Evolutionary conservation across 2,329 filamentous ascomycete genomes (phyloP).

Genomic region (Alternaria viburni): DNA sequence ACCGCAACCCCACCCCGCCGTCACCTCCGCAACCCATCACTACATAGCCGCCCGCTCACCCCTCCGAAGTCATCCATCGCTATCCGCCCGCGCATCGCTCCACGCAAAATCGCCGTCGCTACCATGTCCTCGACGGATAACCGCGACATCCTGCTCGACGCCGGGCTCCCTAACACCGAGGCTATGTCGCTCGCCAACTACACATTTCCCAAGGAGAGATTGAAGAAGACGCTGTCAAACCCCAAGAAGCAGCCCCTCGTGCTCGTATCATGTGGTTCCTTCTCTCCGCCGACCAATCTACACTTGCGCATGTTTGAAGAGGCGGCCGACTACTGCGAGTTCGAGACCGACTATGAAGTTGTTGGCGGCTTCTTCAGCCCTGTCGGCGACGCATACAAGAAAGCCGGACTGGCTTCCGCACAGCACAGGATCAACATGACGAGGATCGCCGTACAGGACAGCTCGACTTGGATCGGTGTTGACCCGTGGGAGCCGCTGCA

Average conservation of each 20-base stretch:
- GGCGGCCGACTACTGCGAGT: conserved; percentile 78
- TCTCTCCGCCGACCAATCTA: conserved; percentile 76
- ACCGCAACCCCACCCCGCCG: conserved; percentile 8
- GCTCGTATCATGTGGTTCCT: conserved; percentile 72
- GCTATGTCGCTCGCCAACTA: conserved; percentile 57
- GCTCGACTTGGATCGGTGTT: conserved; percentile 52
- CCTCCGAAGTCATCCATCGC: conserved; percentile 14
- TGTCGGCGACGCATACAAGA: conserved; percentile 79
- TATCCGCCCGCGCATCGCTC: conserved; percentile 6
- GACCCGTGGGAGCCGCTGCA: conserved; percentile 75
- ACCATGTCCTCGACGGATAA: conserved; percentile 34
- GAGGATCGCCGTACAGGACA: conserved; percentile 76
- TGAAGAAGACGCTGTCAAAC: conserved; percentile 63
- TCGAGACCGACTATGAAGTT: conserved; percentile 76
- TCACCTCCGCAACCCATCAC: conserved; percentile 1
- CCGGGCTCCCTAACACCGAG: conserved; percentile 32
- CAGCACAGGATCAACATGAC: conserved; percentile 85
- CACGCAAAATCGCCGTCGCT: background rate
- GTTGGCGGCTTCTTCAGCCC: conserved; percentile 84
- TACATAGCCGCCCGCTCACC: conserved; percentile 13
- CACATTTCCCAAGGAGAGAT: conserved; percentile 66
- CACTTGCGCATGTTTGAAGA: conserved; percentile 90
- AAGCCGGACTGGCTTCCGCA: conserved; percentile 76
- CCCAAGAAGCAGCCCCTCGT: conserved; percentile 67
- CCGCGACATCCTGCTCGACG: conserved; percentile 27